Evolutionary conservation across 2,329 filamentous ascomycete species (phyloP).

Genomic region (Colletotrichum sp.): DNA sequence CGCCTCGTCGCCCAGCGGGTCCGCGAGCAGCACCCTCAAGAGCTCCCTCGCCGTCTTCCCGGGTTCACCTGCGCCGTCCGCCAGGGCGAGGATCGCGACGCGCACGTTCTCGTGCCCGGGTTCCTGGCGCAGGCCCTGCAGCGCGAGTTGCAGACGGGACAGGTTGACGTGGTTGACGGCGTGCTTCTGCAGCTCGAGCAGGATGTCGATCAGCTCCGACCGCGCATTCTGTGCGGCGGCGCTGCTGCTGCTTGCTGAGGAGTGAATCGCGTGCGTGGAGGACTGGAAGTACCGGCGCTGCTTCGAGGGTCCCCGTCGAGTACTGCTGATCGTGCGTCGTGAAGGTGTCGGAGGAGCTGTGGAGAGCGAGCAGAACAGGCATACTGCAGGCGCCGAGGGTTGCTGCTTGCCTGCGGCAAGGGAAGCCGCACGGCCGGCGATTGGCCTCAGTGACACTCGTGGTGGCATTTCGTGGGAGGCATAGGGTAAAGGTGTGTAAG

Average conservation of each 20-base stretch:
- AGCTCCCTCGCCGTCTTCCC: conserved; percentile 64
- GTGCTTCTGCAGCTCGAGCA: conserved; percentile 65
- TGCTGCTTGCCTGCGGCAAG: conserved; percentile 3
- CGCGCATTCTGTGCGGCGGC: conserved; percentile 37
- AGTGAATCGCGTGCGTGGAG: conserved; percentile 4
- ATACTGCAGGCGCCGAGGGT: conserved; percentile 13
- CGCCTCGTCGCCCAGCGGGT: conserved; percentile 67
- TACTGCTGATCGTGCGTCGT: not conserved
- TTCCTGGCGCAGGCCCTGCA: conserved; percentile 65
- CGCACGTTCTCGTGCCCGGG: conserved; percentile 63
- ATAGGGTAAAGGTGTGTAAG: not conserved
- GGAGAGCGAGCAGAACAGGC: conserved; percentile 23
- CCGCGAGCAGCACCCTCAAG: conserved; percentile 71
- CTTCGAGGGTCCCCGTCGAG: conserved; percentile 3
- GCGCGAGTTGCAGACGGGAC: conserved; percentile 73
- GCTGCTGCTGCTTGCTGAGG: not conserved
- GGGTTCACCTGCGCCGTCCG: conserved; percentile 36
- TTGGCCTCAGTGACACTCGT: conserved; percentile 31
- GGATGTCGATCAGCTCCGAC: conserved; percentile 61
- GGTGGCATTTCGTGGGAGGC: conserved; percentile 28
- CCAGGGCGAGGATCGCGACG: conserved; percentile 61
- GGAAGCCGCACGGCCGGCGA: conserved; percentile 23
- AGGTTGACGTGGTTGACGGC: conserved; percentile 69
- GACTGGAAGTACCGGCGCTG: conserved; percentile 21
- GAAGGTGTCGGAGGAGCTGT: not conserved